Base-by-base conservation (phyloP, 228 moss, liverwort and hornwort genomes). In the Sphagnum magellanicum region DNA sequence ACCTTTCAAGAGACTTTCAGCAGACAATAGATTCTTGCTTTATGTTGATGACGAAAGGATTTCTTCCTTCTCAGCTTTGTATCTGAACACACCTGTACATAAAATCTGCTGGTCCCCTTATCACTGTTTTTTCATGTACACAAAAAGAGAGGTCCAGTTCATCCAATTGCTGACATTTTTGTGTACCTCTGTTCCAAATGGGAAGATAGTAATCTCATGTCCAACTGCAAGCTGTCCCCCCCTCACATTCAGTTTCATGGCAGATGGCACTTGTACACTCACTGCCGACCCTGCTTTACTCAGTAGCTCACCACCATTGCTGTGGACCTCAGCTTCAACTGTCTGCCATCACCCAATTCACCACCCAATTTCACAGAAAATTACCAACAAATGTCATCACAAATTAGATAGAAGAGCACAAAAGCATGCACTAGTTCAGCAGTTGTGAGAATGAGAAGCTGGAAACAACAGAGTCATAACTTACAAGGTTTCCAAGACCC, bases 221-320 rank as follows among this genome's bases (percentile, higher is more conserved):
- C 84, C 85, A 55, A 96, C 78, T 64, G 87, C 92, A 12, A 96
- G 92, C 75, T 92, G 89, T 32, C 96, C 92, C 74, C 92, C 96
- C 76, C 86, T 91, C 68, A 91, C 91, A 80, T 84, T 84, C 53
- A 96, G 86, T 65, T 78, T 46, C 76, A 92, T 85, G 50, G 74
- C 77, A 74, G 83, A 78, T 73, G 87, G 89, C 67, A 85, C 70
- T 83, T 91, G 86, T 53, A 96, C 96, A 50, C 80, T 89, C 64
- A 96, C 74, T 68, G 81, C 76, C 50, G 82, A 75, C 16, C 76
- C 81, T 79, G 87, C 91, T 76, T 91, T 84, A 63, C 92, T 92
- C 16, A 96, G 75, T 16, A 96, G 74, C 76, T 90, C 75, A 51
- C 88, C 88, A 79, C 72, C 86, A 8, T 76, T 77, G 60, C 78